Conservation (phyloP, 179 eudicot species). For the Vitellaria paradoxa region DNA sequence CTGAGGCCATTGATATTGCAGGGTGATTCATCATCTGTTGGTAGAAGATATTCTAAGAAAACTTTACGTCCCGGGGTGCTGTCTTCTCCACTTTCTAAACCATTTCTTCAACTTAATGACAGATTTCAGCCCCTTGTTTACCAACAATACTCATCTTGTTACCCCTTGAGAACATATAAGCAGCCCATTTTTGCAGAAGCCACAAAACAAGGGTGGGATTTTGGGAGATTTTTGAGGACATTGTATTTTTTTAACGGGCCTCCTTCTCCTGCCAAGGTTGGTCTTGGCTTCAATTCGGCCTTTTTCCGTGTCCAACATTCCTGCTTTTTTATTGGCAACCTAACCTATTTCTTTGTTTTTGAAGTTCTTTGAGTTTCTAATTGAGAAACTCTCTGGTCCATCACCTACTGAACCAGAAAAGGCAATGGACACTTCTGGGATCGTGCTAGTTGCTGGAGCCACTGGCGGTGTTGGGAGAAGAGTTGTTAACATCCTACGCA, state of each 20-base stretch:
- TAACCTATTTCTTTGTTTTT: conserved; percentile 17
- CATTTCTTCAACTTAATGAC: conserved; percentile 52
- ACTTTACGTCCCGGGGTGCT: conserved; percentile 29
- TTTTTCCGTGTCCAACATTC: neutral
- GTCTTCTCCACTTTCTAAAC: conserved; percentile 52
- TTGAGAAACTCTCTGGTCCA: conserved; percentile 61
- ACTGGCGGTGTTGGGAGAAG: conserved; percentile 99
- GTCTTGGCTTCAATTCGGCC: conserved; percentile 5
- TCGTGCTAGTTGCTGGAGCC: conserved; percentile 83
- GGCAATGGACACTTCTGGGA: conserved; percentile 75
- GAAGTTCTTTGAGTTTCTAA: conserved; percentile 72
- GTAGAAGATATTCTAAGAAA: conserved; percentile 42
- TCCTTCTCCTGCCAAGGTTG: conserved; percentile 89
- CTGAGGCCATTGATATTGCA: conserved; percentile 32
- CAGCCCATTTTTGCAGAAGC: conserved; percentile 51
- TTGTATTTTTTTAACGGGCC: conserved; percentile 86
- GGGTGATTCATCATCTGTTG: conserved; percentile 45
- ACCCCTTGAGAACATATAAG: conserved; percentile 45
- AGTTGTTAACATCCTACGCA: conserved; percentile 77
- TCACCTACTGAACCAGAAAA: conserved; percentile 57
- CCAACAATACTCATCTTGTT: conserved; percentile 29
- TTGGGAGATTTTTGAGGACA: conserved; percentile 85
- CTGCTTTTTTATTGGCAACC: conserved; percentile 9
- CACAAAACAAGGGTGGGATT: conserved; percentile 85
- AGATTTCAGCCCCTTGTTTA: conserved; percentile 28